Evolutionary conservation across 176 grass and related monocot genomes (phyloP), one percentile per base, ranked within the genome.

Genomic region (Oryza longistaminata): DNA sequence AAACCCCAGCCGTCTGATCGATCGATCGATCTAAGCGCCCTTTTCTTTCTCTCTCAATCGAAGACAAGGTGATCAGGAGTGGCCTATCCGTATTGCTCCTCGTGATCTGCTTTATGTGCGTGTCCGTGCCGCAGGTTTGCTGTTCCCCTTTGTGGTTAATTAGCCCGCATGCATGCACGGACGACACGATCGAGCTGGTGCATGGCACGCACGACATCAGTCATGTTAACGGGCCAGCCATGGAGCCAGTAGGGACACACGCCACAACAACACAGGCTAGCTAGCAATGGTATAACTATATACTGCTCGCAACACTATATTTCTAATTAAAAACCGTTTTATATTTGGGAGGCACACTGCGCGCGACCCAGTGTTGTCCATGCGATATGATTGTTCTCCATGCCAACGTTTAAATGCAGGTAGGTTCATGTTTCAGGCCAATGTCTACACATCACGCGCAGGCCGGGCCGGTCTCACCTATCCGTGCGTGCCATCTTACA

Each of bases 51-150:
- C 50, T 53, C 16, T 55, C 52, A 19, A 55, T 22, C 29, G 24
- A 21, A 68, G 27, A 22, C 27, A 58, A 7, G 17, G 17, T 21
- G 52, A 58, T 58, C 52, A 58, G 52, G 7, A 22, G 19, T 22
- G 55, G 2, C 55, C 55, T 61, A 22, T 22, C 55, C n/a, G 55
- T 9, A 61, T 22, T n/a, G 55, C 55, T 61, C 16, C 55, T 61
- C 55, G 19, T 61, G 55, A 61, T 61, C 55, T 61, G 55, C 55
- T 61, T 61, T 61, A 61, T 61, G 55, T 16, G 19, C 48, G 70
- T 52, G 74, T 67, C 81, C 75, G 68, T 83, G 79, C 50, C 68
- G 75, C 81, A 61, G 80, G 43, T 19, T 27, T 27, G 11, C 14
- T 73, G 58, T 35, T 73, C 68, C 68, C 60, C 42, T 69, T 42